Conservation (phyloP, 495 filamentous ascomycete genomes). For the Penicillium herquei region DNA sequence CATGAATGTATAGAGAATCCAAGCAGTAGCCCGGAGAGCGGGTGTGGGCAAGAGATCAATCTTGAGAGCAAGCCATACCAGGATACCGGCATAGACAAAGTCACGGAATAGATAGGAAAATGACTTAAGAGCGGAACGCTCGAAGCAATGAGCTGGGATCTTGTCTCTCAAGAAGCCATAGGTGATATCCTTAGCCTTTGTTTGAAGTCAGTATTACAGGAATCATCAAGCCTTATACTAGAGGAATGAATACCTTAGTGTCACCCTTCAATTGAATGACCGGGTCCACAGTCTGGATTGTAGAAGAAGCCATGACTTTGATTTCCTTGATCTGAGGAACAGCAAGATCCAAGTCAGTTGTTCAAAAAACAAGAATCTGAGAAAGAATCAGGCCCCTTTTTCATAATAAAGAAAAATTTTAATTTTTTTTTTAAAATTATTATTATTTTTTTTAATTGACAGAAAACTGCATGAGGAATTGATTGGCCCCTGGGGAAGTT, state of each 20-base stretch:
- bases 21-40: conserved; percentile 17
- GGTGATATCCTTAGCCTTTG: conserved; percentile 14
- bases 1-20: conserved; percentile 21
- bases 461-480: conserved; percentile 14
- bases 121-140: conserved; percentile 19
- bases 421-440: conserved; percentile 6
- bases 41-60: conserved; percentile 24
- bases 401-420: not conserved
- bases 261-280: conserved; percentile 19
- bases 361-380: conserved; percentile 1
- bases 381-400: conserved; percentile 3
- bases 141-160: conserved; percentile 28
- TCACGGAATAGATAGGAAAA: conserved; percentile 20
- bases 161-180: conserved; percentile 18
- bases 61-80: conserved; percentile 21
- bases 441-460: too few relatives aligned
- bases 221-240: not conserved
- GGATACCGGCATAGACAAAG: conserved; percentile 16
- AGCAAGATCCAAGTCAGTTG: conserved; percentile 5
- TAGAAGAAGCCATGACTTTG: conserved; percentile 6
- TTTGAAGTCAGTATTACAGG: conserved; percentile 1
- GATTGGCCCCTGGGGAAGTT: conserved; percentile 16
- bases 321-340: not conserved
- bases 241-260: conserved; percentile 9
- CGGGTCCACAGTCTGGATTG: conserved; percentile 16